Base-by-base conservation (phyloP, 169 alveolate genomes). In the Theileria annulata region DNA sequence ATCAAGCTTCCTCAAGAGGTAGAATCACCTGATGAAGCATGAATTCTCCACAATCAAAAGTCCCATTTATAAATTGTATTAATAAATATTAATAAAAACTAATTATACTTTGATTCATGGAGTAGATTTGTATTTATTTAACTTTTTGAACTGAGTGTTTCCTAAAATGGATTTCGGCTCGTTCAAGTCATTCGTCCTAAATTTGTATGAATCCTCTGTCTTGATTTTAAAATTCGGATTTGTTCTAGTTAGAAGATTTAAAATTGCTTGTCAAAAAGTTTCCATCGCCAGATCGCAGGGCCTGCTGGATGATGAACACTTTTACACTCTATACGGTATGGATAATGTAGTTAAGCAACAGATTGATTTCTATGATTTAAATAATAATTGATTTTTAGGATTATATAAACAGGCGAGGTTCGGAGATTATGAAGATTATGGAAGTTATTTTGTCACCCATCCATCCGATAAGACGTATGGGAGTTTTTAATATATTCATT, bases 271-370 rank as follows among this genome's bases (percentile, higher is more conserved):
- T 30, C 47, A 68, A 56, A 27, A 47, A 15, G 87, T 79, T n/a
- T 79, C 87, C 10, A 71, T 69, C 25, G 47, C 49, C 31, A 72
- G 87, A 12, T 68, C 79, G 4, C 73, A 71, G 21, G 87, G 80
- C 58, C 62, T 35, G 35, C 25, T 79, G 21, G 13, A 10, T 23
- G 87, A 79, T 35, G 81, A 70, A 0, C 77, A 79, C 28, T 79
- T 79, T 31, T 69, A 56, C 76, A 37, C 49, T 0, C 62, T 79
- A n/a, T 79, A 71, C 62, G 87, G 87, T 79, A 15, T 3, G 77
- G 51, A 15, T 19, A 4, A 0, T n/a, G 0, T 21, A 17, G 27
- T 21, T 17, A 56, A 56, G 13, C 28, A 56, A 5, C 9, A 25
- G 30, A 5, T 19, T 10, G n/a, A 19, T 13, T 19, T 30, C 21